Percentiles rank a stretch among this genome's conserved stretches.
phyloP scores from a whole-genome alignment of 2,329 filamentous ascomycete genomes.

The Aspergillus carbonarius region DNA sequence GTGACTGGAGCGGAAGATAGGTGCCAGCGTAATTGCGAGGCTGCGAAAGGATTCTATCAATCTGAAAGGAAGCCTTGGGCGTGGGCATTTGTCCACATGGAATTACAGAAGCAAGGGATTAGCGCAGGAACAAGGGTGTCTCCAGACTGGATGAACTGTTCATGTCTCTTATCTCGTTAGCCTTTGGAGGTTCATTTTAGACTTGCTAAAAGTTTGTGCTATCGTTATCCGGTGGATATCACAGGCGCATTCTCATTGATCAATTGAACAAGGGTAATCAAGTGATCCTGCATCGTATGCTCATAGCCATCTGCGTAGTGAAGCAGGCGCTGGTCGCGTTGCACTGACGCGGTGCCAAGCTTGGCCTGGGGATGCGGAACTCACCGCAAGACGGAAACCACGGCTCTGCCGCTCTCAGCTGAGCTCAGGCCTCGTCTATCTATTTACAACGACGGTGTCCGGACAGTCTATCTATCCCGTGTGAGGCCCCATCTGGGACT shows the following conservation, averaged over 20 bases:
- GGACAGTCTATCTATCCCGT: neutral
- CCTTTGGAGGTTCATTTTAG: neutral
- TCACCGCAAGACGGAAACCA: conserved; percentile 5
- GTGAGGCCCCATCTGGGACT: neutral
- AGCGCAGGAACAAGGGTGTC: neutral
- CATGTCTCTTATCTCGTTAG: neutral
- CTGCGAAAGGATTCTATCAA: neutral
- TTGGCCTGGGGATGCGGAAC: conserved; percentile 2
- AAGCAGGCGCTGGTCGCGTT: neutral
- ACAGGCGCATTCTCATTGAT: conserved; percentile 3
- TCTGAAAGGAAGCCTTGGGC: neutral
- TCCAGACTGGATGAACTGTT: conserved; percentile 4
- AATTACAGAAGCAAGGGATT: neutral
- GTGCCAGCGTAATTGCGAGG: neutral
- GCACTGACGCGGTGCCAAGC: conserved; percentile 7
- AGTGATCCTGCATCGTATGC: neutral
- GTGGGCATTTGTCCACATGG: neutral
- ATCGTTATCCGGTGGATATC: conserved; percentile 8
- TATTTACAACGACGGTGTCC: conserved; percentile 1
- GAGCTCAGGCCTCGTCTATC: conserved; percentile 6
- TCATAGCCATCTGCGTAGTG: neutral
- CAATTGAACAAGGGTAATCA: conserved; percentile 5
- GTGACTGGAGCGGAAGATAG: neutral
- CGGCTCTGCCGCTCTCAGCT: conserved; percentile 2
- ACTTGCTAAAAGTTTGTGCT: conserved; percentile 9